Conservation (phyloP, 2,329 filamentous ascomycete species). For the Aspergillus ochraceoroseus region DNA sequence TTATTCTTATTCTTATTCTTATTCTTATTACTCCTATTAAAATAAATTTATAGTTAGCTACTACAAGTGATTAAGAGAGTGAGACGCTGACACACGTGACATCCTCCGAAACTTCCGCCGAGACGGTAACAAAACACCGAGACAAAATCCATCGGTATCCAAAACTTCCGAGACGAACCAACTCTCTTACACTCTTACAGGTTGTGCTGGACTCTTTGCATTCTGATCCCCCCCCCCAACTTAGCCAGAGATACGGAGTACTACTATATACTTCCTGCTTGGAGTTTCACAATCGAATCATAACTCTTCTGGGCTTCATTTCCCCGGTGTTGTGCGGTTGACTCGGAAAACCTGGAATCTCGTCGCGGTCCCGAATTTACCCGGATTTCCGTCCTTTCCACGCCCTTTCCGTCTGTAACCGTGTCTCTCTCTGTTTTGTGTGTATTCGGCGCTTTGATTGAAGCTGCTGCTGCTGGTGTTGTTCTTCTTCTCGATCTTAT, state of each 20-base stretch:
- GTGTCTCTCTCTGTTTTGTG: too few relatives aligned
- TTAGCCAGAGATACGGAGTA: too few relatives aligned
- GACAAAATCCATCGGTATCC: neutral
- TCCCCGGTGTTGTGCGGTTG: slow-evolving; percentile 6
- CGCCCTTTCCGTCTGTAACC: too few relatives aligned
- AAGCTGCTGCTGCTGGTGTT: neutral
- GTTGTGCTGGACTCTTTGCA: too few relatives aligned
- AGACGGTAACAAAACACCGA: slow-evolving; percentile 11
- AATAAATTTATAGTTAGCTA: too few relatives aligned
- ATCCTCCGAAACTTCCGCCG: slow-evolving; percentile 1
- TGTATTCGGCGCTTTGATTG: neutral
- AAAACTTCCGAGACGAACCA: too few relatives aligned
- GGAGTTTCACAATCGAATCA: slow-evolving; percentile 7
- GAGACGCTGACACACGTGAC: slow-evolving; percentile 11
- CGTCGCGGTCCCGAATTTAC: slow-evolving; percentile 16
- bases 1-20: too few relatives aligned
- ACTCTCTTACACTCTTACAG: too few relatives aligned
- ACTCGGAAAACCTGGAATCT: slow-evolving; percentile 9
- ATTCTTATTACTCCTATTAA: too few relatives aligned
- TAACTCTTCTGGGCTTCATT: too few relatives aligned
- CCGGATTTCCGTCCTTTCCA: slow-evolving; percentile 14
- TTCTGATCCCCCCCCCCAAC: too few relatives aligned
- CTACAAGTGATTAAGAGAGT: too few relatives aligned
- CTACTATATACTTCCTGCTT: neutral
- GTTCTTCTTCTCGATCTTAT: slow-evolving; percentile 4